These are phyloP conservation scores for Selenicereus undatus DNA, from an alignment of 148 eudicot genomes.

Conservation along the genomic window DNA sequence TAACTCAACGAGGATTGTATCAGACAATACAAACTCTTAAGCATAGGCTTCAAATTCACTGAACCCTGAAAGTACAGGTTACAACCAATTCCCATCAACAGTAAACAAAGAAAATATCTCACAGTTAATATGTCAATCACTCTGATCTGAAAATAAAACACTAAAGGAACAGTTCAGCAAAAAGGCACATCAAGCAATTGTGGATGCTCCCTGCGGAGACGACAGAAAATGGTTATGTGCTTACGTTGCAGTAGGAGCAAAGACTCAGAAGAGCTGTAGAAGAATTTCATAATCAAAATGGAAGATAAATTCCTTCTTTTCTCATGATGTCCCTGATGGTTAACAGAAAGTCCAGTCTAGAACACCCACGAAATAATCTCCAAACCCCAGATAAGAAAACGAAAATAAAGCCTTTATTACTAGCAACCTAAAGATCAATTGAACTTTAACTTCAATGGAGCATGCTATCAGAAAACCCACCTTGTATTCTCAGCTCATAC, in stretches of 20 bases:
- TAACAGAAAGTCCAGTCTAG: background rate
- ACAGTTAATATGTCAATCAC: background rate
- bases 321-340: background rate
- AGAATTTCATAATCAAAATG: background rate
- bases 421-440: no score
- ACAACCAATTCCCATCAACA: constrained; percentile 4
- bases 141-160: background rate
- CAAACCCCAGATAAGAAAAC: no score
- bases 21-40: constrained; percentile 46
- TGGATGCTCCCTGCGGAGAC: background rate
- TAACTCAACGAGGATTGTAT: constrained; percentile 30
- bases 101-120: background rate
- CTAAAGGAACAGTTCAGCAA: background rate
- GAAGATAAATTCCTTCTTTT: background rate
- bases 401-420: no score
- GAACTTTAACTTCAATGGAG: no score
- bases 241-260: background rate
- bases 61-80: constrained; percentile 21
- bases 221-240: background rate
- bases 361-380: no score
- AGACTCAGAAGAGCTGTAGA: background rate
- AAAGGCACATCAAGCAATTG: background rate
- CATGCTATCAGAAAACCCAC: no score
- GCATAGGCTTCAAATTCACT: constrained; percentile 39
- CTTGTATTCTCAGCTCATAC: no score